Base-by-base conservation (phyloP, 768 basidiomycete species). In the Xanthoconium purpureum region DNA sequence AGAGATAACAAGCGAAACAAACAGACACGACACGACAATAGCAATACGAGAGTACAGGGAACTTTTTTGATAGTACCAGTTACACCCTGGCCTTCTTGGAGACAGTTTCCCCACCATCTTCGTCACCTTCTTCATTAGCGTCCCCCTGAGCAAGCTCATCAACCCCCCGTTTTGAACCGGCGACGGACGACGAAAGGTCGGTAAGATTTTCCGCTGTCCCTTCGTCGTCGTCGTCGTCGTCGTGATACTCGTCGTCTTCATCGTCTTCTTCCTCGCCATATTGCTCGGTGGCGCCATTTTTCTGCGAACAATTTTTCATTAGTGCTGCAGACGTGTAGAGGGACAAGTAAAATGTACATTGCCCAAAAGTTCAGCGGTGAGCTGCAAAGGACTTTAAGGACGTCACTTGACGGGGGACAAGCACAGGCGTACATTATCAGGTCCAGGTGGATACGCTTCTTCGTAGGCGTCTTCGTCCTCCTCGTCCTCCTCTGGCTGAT, bases 51-150 rank as follows among this genome's bases (percentile, higher is more conserved):
- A 28, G 32, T 32, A 14, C 18, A 11, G 11, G 12, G 24, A 17
- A 39, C 24, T 42, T 44, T 28, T 35, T 20, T 29, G 33, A 30
- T 18, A 14, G 15, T 15, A 47, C 9, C 18, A 20, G 50, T 47
- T 59, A 69, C 44, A 71, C 71, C 52, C 46, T 73, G 13, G 51
- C 60, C 49, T 71, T 71, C 54, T 71, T 71, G 9, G 57, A 6
- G 12, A 33, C 56, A 12, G 18, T 56, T 53, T 58, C 40, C 20
- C 56, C 60, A 0, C 2, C 39, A 20, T 48, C 63, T 3, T 43
- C 60, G 0, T 50, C 49, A 0, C 56, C 58, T 2, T 58, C 68
- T 0, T 63, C 70, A 11, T 44, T 52, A 11, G 28, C 47, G 24
- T 57, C 55, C 5, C 24, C 59, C 12, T 59, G 64, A 7, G 32